A percentile compares a stretch with the other conserved stretches of the same genome.
phyloP scores from a whole-genome alignment of 371 early-diverging fungal genomes.

The Aphelidium insulamus region DNA sequence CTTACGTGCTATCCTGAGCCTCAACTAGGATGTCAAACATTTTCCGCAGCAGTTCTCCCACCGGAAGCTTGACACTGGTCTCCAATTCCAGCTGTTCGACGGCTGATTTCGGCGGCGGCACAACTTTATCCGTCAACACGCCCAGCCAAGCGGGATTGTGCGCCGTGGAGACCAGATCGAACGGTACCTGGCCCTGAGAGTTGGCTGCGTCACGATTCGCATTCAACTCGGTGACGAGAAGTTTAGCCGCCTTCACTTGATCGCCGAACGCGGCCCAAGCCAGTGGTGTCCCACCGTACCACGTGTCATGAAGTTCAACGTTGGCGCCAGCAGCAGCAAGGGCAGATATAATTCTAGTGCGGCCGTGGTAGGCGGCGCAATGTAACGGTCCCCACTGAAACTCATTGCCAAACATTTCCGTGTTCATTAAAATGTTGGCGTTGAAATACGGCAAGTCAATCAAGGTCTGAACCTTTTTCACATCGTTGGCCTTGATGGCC shows the following conservation, averaged over 20 bases:
- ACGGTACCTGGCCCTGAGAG: slow-evolving; percentile 37
- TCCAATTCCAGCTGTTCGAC: slow-evolving; percentile 2
- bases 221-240: slow-evolving; percentile 33
- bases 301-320: slow-evolving; percentile 58
- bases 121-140: slow-evolving; percentile 10
- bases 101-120: not conserved
- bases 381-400: slow-evolving; percentile 77
- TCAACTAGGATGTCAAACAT: slow-evolving; percentile 10
- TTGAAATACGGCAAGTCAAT: no score
- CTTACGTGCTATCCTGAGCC: slow-evolving; percentile 11
- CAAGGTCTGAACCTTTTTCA: no score
- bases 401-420: slow-evolving; percentile 31
- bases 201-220: slow-evolving; percentile 41
- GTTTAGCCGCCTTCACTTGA: slow-evolving; percentile 15
- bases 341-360: slow-evolving; percentile 28
- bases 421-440: no score
- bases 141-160: slow-evolving; percentile 31
- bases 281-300: slow-evolving; percentile 60
- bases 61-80: slow-evolving; percentile 3
- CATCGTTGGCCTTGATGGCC: no score
- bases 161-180: slow-evolving; percentile 39
- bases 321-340: slow-evolving; percentile 51
- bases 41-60: slow-evolving; percentile 9
- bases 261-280: slow-evolving; percentile 82
- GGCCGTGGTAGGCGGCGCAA: slow-evolving; percentile 61